These are phyloP conservation scores for Phanerochaete sordida DNA, from an alignment of 768 basidiomycete genomes.

Conservation along the genomic window DNA sequence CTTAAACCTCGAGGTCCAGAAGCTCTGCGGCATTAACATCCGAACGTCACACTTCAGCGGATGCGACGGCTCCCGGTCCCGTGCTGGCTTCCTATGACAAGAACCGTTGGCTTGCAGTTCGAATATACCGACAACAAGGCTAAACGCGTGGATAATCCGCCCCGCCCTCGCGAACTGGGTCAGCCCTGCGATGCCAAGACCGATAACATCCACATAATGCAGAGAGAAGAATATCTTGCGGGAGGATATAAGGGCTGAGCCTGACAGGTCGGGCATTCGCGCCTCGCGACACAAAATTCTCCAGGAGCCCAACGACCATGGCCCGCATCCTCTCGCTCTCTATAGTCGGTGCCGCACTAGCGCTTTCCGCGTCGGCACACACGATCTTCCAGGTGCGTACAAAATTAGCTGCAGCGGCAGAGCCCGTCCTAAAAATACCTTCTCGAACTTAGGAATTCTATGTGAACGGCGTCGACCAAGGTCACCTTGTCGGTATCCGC, in stretches of 20 bases:
- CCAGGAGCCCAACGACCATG: background rate
- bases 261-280: no score
- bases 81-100: background rate
- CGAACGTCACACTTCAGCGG: background rate
- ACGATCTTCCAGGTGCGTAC: slow-evolving; percentile 44
- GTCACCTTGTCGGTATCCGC: slow-evolving; percentile 41
- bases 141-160: background rate
- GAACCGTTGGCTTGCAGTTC: background rate
- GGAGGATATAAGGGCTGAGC: no score
- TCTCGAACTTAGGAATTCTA: slow-evolving; percentile 32
- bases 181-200: no score
- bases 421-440: no score
- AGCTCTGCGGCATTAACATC: background rate
- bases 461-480: slow-evolving; percentile 50
- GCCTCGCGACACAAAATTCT: no score
- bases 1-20: slow-evolving; percentile 4
- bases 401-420: no score
- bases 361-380: slow-evolving; percentile 39
- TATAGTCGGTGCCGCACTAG: slow-evolving; percentile 26
- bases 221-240: no score
- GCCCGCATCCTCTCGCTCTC: background rate
- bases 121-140: background rate
- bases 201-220: no score
- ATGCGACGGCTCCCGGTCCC: background rate
- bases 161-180: background rate